A percentile compares a stretch with the other conserved stretches of the same genome.
Conservation (phyloP, 176 grass and related monocot species). For the Raddia guianensis region DNA sequence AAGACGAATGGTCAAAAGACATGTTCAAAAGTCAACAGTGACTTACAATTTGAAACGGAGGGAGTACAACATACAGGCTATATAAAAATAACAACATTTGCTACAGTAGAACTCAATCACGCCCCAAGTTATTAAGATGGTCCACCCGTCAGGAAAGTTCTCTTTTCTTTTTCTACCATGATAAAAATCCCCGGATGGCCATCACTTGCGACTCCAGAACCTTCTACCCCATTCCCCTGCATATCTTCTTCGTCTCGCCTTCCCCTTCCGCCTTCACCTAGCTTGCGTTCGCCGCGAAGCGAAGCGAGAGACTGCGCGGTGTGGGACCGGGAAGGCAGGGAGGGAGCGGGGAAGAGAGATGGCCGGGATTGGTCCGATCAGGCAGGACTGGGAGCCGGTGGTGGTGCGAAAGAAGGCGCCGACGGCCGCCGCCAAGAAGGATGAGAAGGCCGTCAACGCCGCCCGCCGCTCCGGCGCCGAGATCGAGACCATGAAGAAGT, state of each 20-base stretch:
- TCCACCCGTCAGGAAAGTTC: no score
- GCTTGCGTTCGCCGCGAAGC: not conserved
- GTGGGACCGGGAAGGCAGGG: not conserved
- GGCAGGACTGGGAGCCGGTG: constrained; percentile 85
- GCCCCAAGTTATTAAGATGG: no score
- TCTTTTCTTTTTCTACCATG: no score
- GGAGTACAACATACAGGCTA: no score
- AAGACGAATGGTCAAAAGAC: no score
- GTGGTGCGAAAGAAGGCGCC: constrained; percentile 85
- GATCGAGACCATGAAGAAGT: constrained; percentile 76
- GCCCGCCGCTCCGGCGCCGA: constrained; percentile 78
- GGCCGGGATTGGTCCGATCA: constrained; percentile 66
- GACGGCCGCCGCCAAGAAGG: constrained; percentile 71
- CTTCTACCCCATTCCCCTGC: not conserved
- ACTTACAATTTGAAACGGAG: no score
- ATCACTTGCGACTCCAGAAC: constrained; percentile 38
- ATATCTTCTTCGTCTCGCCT: constrained; percentile 17
- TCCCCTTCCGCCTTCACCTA: not conserved
- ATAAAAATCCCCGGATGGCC: not conserved
- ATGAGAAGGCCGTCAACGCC: constrained; percentile 83
- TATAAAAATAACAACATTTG: no score
- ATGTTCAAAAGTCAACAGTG: no score
- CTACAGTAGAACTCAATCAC: no score
- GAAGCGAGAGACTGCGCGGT: not conserved
- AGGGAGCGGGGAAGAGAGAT: constrained; percentile 32